Percentiles rank a stretch among this genome's conserved stretches.
phyloP scores from a whole-genome alignment of 768 basidiomycete genomes.

The Termitomyces sp. region DNA sequence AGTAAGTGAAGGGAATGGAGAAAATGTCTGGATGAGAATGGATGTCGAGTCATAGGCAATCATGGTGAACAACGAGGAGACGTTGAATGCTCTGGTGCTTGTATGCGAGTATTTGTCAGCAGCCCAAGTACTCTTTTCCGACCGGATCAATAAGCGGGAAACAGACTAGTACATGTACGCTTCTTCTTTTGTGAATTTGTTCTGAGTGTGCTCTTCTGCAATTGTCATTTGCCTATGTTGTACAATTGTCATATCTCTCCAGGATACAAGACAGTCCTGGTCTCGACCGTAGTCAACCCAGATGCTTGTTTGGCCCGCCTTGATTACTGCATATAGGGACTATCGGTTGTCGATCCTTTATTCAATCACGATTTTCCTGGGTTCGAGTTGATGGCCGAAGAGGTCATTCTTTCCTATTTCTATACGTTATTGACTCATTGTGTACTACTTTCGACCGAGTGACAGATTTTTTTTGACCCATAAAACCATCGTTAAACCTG shows the following conservation, averaged over 20 bases:
- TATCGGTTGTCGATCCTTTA: too few relatives aligned
- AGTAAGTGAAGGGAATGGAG: constrained; percentile 31
- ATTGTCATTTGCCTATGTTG: too few relatives aligned
- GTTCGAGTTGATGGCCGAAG: too few relatives aligned
- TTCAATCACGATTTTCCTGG: too few relatives aligned
- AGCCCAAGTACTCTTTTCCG: not conserved
- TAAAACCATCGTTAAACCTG: not conserved
- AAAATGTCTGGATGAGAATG: constrained; percentile 33
- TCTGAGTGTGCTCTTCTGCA: too few relatives aligned
- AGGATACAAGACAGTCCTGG: too few relatives aligned
- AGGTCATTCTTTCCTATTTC: not conserved
- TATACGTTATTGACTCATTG: not conserved
- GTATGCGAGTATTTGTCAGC: not conserved
- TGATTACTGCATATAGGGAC: too few relatives aligned
- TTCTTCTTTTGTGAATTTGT: too few relatives aligned
- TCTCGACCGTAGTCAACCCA: not conserved
- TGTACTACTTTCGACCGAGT: not conserved
- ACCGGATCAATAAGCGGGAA: too few relatives aligned
- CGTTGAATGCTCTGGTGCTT: not conserved
- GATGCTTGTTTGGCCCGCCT: not conserved
- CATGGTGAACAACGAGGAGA: constrained; percentile 6
- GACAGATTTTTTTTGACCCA: not conserved
- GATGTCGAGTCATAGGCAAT: constrained; percentile 16
- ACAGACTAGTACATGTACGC: too few relatives aligned
- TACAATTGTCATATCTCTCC: too few relatives aligned